Evolutionary conservation across 2,329 filamentous ascomycete species (phyloP), one percentile per base, ranked within the genome.

Genomic region (Byssoonygena ceratinophila): DNA sequence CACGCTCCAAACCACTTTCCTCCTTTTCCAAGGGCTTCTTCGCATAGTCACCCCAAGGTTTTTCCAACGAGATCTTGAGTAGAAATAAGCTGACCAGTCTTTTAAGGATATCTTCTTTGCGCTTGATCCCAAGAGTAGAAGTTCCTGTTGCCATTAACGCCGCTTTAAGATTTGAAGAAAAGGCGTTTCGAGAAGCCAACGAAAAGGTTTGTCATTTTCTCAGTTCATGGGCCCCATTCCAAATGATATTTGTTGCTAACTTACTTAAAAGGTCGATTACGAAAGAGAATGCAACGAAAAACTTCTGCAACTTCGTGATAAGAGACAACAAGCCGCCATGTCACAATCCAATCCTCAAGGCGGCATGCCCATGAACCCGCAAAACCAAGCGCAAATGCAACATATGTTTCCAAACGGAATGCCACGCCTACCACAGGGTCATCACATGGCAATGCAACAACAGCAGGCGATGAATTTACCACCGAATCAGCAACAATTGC

Each of bases 91-190:
- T n/a, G n/a, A n/a, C n/a, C n/a, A n/a, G 43, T 32, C 20, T 55
- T 43, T 55, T n/a, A 52, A 72, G 69, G 64, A 69, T 72, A 52
- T 70, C 71, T 29, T 72, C 71, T 37, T 66, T 75, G 50, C 68
- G 71, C 55, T 60, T 75, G 23, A 69, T 74, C 37, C 70, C 71
- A 23, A 66, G 66, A 27, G 65, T 71, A 47, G 64, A 70, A 43
- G 52, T 70, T 5, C 58, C 64, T 32, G 61, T 62, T 43, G 67
- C 69, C 16, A 64, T 72, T 36, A 62, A 68, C 27, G 67, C 68
- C 34, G 72, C 72, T 14, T 57, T 73, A 41, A 64, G 58, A 46
- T 74, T 74, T 53, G 73, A 75, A 58, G 64, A 68, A 43, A 71
- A 71, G 53, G 66, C 70, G 11, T 74, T 74, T 51, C 63, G 64